Evolutionary conservation across 148 eudicot species (phyloP).

Genomic region (Silene uniflora): DNA sequence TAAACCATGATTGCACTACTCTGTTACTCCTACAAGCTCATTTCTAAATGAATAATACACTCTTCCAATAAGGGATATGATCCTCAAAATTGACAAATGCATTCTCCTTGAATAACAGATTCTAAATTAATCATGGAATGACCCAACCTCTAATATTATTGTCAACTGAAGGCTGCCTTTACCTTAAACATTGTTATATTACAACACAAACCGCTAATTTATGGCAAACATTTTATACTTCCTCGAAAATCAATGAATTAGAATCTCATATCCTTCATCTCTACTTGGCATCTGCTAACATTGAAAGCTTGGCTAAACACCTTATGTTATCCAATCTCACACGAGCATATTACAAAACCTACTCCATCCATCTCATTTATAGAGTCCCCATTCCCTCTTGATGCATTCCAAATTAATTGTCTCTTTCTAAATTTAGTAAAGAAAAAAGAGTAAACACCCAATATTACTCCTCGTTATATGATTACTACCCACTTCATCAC

Average conservation of each 20-base stretch:
- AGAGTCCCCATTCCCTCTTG: no score
- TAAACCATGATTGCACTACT: background rate
- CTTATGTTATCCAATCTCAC: background rate
- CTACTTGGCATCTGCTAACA: background rate
- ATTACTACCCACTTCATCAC: no score
- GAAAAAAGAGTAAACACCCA: no score
- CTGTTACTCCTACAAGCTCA: background rate
- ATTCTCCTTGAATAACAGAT: background rate
- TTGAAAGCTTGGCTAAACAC: background rate
- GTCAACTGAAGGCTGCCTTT: background rate
- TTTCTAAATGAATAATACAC: background rate
- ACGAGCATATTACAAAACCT: background rate
- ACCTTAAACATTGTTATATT: background rate
- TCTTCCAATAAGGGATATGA: no score
- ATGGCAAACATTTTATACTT: background rate
- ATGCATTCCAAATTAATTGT: no score
- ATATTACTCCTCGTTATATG: no score
- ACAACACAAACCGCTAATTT: background rate
- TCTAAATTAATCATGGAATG: background rate
- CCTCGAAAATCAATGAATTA: background rate
- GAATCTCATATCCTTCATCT: background rate
- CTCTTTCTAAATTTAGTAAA: no score
- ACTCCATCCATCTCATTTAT: background rate
- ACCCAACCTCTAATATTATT: background rate
- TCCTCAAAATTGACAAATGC: background rate